A percentile compares a stretch with the other conserved stretches of the same genome.
phyloP scores from a whole-genome alignment of 2,329 filamentous ascomycete genomes.

The Xylariales sp. region DNA sequence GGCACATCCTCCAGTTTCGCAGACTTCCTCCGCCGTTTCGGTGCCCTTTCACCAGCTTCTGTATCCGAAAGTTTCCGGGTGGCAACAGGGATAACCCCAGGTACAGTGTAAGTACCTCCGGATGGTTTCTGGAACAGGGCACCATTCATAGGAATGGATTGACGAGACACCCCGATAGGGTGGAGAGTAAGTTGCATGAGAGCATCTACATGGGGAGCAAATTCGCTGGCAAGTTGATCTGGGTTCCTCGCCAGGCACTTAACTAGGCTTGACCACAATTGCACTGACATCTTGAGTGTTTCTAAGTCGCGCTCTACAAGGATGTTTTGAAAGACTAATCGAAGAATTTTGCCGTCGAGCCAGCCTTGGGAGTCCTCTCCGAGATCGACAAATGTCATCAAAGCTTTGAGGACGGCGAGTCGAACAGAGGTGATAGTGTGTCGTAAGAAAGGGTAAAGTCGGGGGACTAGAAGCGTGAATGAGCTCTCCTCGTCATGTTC shows the following conservation, averaged over 20 bases:
- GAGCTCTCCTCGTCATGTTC: slow-evolving; percentile 85
- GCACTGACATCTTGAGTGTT: slow-evolving; percentile 83
- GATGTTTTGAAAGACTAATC: slow-evolving; percentile 94
- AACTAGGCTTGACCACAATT: slow-evolving; percentile 87
- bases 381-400: slow-evolving; percentile 92
- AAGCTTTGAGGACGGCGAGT: slow-evolving; percentile 88
- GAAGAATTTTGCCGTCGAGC: slow-evolving; percentile 89
- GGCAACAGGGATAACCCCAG: slow-evolving; percentile 58
- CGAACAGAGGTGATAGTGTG: slow-evolving; percentile 98
- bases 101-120: slow-evolving; percentile 78
- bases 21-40: slow-evolving; percentile 84
- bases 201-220: slow-evolving; percentile 80
- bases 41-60: slow-evolving; percentile 69
- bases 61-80: slow-evolving; percentile 64
- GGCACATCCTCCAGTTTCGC: slow-evolving; percentile 81
- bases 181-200: slow-evolving; percentile 87
- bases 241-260: slow-evolving; percentile 73
- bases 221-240: slow-evolving; percentile 75
- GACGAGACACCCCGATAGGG: slow-evolving; percentile 89
- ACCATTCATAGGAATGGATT: slow-evolving; percentile 92
- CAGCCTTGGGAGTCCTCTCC: slow-evolving; percentile 87
- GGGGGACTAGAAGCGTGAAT: slow-evolving; percentile 90
- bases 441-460: slow-evolving; percentile 93
- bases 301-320: slow-evolving; percentile 90
- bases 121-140: slow-evolving; percentile 93